These are phyloP conservation scores for Lichina pygmaea DNA, from an alignment of 495 filamentous ascomycete species.

Conservation along the genomic window DNA sequence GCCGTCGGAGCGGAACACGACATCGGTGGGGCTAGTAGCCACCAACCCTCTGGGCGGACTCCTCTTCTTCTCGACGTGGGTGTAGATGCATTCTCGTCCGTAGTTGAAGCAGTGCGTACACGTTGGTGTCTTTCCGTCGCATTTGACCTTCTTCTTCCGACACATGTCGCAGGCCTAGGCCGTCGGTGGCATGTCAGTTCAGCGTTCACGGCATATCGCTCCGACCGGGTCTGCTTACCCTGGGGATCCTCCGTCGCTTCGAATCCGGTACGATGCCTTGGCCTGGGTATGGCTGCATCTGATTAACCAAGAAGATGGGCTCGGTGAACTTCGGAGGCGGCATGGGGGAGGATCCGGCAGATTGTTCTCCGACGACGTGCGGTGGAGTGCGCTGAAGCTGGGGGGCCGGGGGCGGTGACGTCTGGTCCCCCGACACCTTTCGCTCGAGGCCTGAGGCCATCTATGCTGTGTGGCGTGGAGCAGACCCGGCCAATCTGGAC, in stretches of 20 bases:
- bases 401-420: too few relatives aligned
- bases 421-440: too few relatives aligned
- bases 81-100: slow-evolving; percentile 94
- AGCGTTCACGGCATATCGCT: slow-evolving; percentile 1
- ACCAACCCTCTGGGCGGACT: slow-evolving; percentile 87
- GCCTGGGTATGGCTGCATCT: background rate
- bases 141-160: slow-evolving; percentile 98
- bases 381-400: too few relatives aligned
- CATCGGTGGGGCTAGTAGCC: background rate
- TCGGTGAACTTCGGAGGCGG: slow-evolving; percentile 2
- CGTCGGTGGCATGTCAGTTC: slow-evolving; percentile 6
- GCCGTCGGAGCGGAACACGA: background rate
- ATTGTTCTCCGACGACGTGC: too few relatives aligned
- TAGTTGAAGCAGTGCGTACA: slow-evolving; percentile 96
- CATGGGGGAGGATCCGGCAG: too few relatives aligned
- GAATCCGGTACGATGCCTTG: slow-evolving; percentile 46
- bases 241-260: slow-evolving; percentile 79
- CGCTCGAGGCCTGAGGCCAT: too few relatives aligned
- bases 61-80: slow-evolving; percentile 94
- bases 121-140: slow-evolving; percentile 82
- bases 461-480: too few relatives aligned
- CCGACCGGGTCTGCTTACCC: slow-evolving; percentile 15
- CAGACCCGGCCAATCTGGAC: too few relatives aligned
- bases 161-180: slow-evolving; percentile 91
- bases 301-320: background rate